Percentiles rank a stretch among this genome's conserved stretches.
Evolutionary conservation across 371 early-diverging fungal species (phyloP).

Genomic region (Mortierella sp.): DNA sequence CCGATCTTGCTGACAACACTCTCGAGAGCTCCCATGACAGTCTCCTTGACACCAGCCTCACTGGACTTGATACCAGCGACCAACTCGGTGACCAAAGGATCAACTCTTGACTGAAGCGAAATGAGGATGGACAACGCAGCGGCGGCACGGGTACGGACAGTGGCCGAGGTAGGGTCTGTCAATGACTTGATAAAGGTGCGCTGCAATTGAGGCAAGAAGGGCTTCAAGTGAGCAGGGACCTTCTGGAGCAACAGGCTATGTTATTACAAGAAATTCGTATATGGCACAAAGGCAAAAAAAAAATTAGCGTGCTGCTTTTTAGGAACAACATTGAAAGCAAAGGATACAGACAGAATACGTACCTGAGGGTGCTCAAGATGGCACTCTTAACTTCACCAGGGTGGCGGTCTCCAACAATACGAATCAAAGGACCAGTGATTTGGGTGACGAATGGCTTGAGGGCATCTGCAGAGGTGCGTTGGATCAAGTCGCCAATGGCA

Average conservation of each 20-base stretch:
- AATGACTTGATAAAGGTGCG: constrained; percentile 96
- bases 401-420: constrained; percentile 96
- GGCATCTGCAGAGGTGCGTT: constrained; percentile 79
- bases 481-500: constrained; percentile 86
- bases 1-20: constrained; percentile 69
- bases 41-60: constrained; percentile 66
- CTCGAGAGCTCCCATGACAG: constrained; percentile 79
- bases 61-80: constrained; percentile 79
- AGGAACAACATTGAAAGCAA: neutral
- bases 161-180: constrained; percentile 77
- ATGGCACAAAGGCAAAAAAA: neutral
- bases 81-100: constrained; percentile 89
- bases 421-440: constrained; percentile 97
- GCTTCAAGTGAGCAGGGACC: constrained; percentile 90
- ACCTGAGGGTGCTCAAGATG: constrained; percentile 87
- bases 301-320: neutral
- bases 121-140: constrained; percentile 85
- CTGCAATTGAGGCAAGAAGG: constrained; percentile 98
- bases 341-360: constrained; percentile 21
- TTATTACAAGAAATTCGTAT: neutral
- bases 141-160: constrained; percentile 86
- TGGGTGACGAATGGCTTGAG: constrained; percentile 94
- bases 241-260: constrained; percentile 78
- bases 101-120: constrained; percentile 85
- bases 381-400: constrained; percentile 92